Base-by-base conservation (phyloP, 2,329 filamentous ascomycete species). In the Ceratocystis diversiconidia region DNA sequence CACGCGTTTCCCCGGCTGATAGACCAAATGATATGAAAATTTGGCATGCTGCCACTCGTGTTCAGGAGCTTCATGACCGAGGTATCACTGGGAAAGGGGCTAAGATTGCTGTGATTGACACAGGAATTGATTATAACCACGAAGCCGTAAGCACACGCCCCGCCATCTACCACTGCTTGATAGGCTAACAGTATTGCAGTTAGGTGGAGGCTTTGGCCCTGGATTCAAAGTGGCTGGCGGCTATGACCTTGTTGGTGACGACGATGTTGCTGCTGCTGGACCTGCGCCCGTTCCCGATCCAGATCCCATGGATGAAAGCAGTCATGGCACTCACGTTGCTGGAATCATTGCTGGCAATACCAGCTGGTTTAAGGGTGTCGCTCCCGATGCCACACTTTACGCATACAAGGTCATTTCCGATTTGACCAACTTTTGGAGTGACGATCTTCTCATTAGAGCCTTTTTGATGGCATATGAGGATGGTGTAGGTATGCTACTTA, bases 101-200 rank as follows among this genome's bases (percentile, higher is more conserved):
- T 15, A 76, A 71, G 43, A 70, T 77, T 43, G 76, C 75, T 7
- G 70, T 77, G 32, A 73, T 77, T 48, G 76, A 77, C 63, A 75
- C 75, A 0, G 76, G 76, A 0, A 70, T 77, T 32, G 74, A 76
- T 62, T 77, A 77, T 32, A 73, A 70, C 0, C 76, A 77, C 17
- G 62, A 63, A 10, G 67, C 67, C 48, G 64, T 65, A 43, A 65
- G 64, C 61, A 25, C 48, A 46, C 7, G 19, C 32, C 19, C 19
- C 17, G 12, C 3, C n/a, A 22, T 17, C 19, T 5, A 4, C 43
- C 30, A 3, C 2, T 57, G 28, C 30, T 43, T 19, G 6, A 22
- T 25, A 61, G 15, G n/a, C 63, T 64, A 60, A 59, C n/a, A 30
- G 5, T 1, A 15, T 46, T 17, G 15, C 62, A 76, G 74, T 73